These are phyloP conservation scores for Pseudogymnoascus sp. DNA, from an alignment of 2,329 filamentous ascomycete genomes.

Conservation along the genomic window DNA sequence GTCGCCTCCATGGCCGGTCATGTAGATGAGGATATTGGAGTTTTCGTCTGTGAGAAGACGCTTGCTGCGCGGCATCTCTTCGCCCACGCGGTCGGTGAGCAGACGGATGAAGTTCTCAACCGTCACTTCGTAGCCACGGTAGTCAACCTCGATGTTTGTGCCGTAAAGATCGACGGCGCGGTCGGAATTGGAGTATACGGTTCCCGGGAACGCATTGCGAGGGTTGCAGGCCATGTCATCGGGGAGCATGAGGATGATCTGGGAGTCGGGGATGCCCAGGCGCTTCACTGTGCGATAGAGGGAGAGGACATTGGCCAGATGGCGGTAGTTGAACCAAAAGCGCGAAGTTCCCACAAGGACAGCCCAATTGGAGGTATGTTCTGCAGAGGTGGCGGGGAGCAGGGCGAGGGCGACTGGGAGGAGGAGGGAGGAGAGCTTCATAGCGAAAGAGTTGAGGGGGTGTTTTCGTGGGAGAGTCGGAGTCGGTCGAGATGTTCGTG, in stretches of 20 bases:
- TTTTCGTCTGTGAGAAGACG: constrained; percentile 87
- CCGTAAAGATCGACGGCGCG: constrained; percentile 93
- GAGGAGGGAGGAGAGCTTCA: constrained; percentile 46
- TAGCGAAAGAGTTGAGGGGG: constrained; percentile 25
- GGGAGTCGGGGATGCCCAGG: constrained; percentile 92
- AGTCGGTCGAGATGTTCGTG: background rate
- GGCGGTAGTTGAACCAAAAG: constrained; percentile 99
- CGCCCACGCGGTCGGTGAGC: constrained; percentile 86
- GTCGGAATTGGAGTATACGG: constrained; percentile 96
- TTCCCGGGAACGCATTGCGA: constrained; percentile 93
- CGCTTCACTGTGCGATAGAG: constrained; percentile 98
- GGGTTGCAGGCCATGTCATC: constrained; percentile 99
- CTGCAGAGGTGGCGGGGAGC: constrained; percentile 36
- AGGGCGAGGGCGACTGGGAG: constrained; percentile 42
- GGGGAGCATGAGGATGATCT: constrained; percentile 99
- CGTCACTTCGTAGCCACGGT: constrained; percentile 94
- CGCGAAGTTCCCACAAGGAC: constrained; percentile 97
- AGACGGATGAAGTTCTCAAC: constrained; percentile 98
- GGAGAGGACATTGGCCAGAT: constrained; percentile 94
- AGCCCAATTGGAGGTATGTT: constrained; percentile 98
- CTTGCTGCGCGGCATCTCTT: constrained; percentile 93
- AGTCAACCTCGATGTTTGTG: constrained; percentile 98
- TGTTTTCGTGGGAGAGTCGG: no score
- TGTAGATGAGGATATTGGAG: constrained; percentile 96
- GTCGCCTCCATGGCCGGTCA: constrained; percentile 97